phyloP scores from a whole-genome alignment of 2,329 filamentous ascomycete genomes.

The Calonectria montana region DNA sequence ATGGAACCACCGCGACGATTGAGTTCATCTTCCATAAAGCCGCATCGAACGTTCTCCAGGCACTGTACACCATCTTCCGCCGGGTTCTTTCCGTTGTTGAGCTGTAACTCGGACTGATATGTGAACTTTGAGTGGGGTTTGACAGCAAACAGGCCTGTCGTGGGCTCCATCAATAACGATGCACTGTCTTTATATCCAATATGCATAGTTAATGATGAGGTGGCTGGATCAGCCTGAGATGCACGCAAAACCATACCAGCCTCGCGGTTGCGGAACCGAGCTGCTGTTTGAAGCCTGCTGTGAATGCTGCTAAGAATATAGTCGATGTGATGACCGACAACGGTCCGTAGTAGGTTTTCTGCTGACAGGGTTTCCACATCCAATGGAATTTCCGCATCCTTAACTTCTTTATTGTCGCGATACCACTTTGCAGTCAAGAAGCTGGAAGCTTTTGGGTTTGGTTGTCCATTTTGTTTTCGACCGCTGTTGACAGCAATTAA shows the following conservation, averaged over 20 bases:
- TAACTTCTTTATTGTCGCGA: constrained; percentile 80
- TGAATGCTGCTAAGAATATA: constrained; percentile 77
- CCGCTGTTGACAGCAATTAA: constrained; percentile 85
- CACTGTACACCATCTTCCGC: constrained; percentile 66
- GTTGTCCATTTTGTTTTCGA: constrained; percentile 54
- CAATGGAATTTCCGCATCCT: constrained; percentile 74
- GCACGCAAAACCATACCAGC: constrained; percentile 68
- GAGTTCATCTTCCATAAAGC: constrained; percentile 71
- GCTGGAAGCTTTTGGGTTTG: constrained; percentile 61
- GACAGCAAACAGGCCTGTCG: constrained; percentile 81
- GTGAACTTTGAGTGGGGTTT: constrained; percentile 71
- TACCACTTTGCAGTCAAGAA: constrained; percentile 81
- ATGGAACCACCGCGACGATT: constrained; percentile 68
- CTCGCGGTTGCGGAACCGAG: constrained; percentile 70
- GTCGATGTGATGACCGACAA: constrained; percentile 80
- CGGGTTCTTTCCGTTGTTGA: constrained; percentile 71
- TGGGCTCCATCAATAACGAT: constrained; percentile 77
- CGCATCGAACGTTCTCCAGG: constrained; percentile 72
- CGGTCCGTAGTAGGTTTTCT: constrained; percentile 77
- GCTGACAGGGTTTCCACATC: constrained; percentile 76
- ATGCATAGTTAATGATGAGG: constrained; percentile 76
- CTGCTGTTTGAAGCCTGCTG: constrained; percentile 66
- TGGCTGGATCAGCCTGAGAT: constrained; percentile 71
- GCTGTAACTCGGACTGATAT: constrained; percentile 68
- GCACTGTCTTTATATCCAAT: constrained; percentile 72